Evolutionary conservation across 2,329 filamentous ascomycete species (phyloP).

Genomic region (Fusarium buharicum): DNA sequence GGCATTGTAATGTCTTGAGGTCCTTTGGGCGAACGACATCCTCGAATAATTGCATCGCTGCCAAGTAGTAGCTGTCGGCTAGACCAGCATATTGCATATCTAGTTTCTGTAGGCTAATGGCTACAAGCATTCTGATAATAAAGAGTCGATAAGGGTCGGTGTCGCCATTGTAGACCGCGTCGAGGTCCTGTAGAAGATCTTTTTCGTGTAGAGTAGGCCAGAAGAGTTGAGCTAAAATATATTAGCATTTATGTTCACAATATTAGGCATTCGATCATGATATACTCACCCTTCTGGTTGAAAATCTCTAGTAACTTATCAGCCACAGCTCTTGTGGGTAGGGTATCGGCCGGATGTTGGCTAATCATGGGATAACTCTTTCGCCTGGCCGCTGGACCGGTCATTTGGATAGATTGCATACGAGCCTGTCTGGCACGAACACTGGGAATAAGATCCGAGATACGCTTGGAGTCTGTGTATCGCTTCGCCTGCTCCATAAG

Average conservation of each 20-base stretch:
- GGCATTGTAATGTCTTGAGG: slow-evolving; percentile 87
- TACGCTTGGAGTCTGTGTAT: slow-evolving; percentile 88
- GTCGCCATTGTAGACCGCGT: slow-evolving; percentile 82
- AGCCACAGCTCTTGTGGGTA: slow-evolving; percentile 79
- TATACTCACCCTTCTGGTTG: slow-evolving; percentile 76
- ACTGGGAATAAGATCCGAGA: slow-evolving; percentile 90
- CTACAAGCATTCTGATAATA: slow-evolving; percentile 88
- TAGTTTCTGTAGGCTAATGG: slow-evolving; percentile 93
- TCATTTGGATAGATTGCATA: slow-evolving; percentile 69
- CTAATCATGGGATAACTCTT: slow-evolving; percentile 94
- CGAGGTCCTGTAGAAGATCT: slow-evolving; percentile 77
- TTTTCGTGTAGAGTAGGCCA: slow-evolving; percentile 88
- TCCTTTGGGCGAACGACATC: slow-evolving; percentile 88
- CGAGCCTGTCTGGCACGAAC: slow-evolving; percentile 65
- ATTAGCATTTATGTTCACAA: slow-evolving; percentile 23
- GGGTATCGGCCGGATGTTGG: slow-evolving; percentile 77
- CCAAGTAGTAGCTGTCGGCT: slow-evolving; percentile 93
- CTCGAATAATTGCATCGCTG: slow-evolving; percentile 86
- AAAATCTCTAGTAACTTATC: slow-evolving; percentile 87
- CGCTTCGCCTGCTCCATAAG: slow-evolving; percentile 97
- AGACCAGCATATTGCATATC: slow-evolving; percentile 90
- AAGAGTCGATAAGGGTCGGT: slow-evolving; percentile 87
- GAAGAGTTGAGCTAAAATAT: slow-evolving; percentile 78
- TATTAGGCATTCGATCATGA: not conserved
- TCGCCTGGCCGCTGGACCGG: slow-evolving; percentile 67